A percentile compares a stretch with the other conserved stretches of the same genome.
phyloP scores from a whole-genome alignment of 2,329 filamentous ascomycete genomes.

The Beauveria asiatica region DNA sequence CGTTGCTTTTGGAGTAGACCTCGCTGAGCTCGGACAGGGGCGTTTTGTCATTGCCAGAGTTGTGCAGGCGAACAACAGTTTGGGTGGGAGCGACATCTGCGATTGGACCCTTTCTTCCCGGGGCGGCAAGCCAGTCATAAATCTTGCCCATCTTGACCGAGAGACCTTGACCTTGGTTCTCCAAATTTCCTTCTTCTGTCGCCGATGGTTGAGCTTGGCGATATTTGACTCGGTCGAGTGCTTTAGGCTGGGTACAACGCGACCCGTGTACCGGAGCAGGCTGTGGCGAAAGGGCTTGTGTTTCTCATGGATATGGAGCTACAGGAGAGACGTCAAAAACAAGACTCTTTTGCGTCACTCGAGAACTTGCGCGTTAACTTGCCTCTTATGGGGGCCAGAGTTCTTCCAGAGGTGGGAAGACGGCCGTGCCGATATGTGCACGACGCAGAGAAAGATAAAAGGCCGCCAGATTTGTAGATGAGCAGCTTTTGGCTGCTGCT shows the following conservation, averaged over 20 bases:
- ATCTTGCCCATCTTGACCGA: neutral
- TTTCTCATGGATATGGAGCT: neutral
- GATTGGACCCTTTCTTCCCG: slow-evolving; percentile 12
- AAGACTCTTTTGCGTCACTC: neutral
- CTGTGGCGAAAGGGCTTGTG: neutral
- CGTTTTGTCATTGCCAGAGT: neutral
- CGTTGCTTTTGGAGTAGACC: neutral
- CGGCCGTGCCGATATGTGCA: slow-evolving; percentile 2
- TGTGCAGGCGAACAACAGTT: neutral
- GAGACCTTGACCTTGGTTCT: neutral
- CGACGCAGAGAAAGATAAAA: neutral
- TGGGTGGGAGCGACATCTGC: slow-evolving; percentile 11
- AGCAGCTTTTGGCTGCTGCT: slow-evolving; percentile 2
- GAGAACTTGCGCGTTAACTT: neutral
- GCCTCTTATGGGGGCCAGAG: slow-evolving; percentile 12
- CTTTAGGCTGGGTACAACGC: neutral
- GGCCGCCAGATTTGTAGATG: slow-evolving; percentile 11
- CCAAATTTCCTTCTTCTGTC: neutral
- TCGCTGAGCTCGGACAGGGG: neutral
- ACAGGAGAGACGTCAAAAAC: neutral
- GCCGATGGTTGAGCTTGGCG: too few species aligned
- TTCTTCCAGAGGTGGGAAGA: slow-evolving; percentile 12
- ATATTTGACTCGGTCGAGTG: neutral
- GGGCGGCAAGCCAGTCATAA: slow-evolving; percentile 7
- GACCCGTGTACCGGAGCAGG: neutral